These are phyloP conservation scores for Huiozyma sinensis DNA, from an alignment of 805 yeast genomes.

Conservation along the genomic window DNA sequence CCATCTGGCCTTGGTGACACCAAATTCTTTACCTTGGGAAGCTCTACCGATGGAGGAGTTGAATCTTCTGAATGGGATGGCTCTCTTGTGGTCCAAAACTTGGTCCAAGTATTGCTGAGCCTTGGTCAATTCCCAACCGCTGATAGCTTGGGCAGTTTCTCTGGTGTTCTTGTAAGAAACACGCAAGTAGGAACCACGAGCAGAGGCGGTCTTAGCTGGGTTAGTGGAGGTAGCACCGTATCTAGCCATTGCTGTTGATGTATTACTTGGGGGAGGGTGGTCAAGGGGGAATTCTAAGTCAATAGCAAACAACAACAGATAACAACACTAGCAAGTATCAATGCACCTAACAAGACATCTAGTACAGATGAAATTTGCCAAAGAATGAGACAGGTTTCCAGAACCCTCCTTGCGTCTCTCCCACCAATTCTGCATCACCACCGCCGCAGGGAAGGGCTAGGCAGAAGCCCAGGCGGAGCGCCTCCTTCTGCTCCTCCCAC, in stretches of 20 bases:
- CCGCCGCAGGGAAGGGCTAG: too few relatives aligned
- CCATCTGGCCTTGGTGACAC: conserved; percentile 99
- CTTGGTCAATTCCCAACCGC: conserved; percentile 94
- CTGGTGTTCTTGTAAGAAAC: conserved; percentile 99
- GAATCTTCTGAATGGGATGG: conserved; percentile 98
- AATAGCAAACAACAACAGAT: too few relatives aligned
- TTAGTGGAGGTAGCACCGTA: conserved; percentile 98
- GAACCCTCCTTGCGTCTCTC: too few relatives aligned
- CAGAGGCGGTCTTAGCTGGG: conserved; percentile 99
- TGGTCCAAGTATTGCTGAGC: conserved; percentile 94
- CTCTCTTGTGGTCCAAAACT: conserved; percentile 97
- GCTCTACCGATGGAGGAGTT: conserved; percentile 97
- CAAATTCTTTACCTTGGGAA: conserved; percentile 99
- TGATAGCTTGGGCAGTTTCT: conserved; percentile 97
- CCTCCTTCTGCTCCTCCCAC: too few relatives aligned
- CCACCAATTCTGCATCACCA: too few relatives aligned
- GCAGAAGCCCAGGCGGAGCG: too few relatives aligned
- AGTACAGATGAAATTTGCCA: too few relatives aligned
- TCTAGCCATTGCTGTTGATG: conserved; percentile 63
- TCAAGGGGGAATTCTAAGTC: too few relatives aligned
- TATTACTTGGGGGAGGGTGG: too few relatives aligned
- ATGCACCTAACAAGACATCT: too few relatives aligned
- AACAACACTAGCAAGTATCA: too few relatives aligned
- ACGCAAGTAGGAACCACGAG: conserved; percentile 99
- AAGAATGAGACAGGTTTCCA: too few relatives aligned